Percentiles rank a stretch among this genome's conserved stretches.
Evolutionary conservation across 345 rosid genomes (phyloP).

Genomic region (Sonneratia caseolaris): DNA sequence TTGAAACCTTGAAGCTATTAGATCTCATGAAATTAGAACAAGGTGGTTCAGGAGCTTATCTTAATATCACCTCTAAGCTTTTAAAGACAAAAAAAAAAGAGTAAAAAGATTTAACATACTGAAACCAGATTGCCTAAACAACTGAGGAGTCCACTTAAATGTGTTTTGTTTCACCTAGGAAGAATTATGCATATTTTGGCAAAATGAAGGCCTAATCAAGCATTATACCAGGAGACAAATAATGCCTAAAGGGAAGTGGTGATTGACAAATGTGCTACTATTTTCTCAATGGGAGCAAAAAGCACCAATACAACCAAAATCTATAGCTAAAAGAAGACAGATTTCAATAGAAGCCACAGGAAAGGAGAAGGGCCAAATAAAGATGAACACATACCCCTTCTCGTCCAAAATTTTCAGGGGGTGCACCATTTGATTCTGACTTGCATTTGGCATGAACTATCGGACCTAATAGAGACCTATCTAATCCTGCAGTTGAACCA

Average conservation of each 20-base stretch:
- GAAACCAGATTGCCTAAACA: neutral
- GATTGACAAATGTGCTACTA: neutral
- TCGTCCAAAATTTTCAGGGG: constrained; percentile 34
- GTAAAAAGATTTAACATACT: neutral
- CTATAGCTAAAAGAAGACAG: neutral
- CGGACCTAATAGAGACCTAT: constrained; percentile 80
- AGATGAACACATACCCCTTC: constrained; percentile 45
- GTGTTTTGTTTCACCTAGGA: no score
- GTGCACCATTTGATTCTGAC: constrained; percentile 62
- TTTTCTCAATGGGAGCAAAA: neutral
- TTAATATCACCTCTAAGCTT: no score
- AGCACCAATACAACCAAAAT: neutral
- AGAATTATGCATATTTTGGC: no score
- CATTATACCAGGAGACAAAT: neutral
- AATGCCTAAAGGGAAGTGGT: neutral
- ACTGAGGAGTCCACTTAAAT: neutral
- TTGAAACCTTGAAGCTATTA: no score
- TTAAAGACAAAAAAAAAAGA: no score
- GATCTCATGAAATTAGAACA: no score
- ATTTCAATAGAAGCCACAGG: neutral
- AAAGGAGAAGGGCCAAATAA: neutral
- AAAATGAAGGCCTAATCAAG: neutral
- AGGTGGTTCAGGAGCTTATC: no score
- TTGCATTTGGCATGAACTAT: constrained; percentile 99
- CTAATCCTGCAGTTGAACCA: constrained; percentile 48